These are phyloP conservation scores for Fusarium sp. DNA, from an alignment of 2,329 filamentous ascomycete species.

Conservation along the genomic window DNA sequence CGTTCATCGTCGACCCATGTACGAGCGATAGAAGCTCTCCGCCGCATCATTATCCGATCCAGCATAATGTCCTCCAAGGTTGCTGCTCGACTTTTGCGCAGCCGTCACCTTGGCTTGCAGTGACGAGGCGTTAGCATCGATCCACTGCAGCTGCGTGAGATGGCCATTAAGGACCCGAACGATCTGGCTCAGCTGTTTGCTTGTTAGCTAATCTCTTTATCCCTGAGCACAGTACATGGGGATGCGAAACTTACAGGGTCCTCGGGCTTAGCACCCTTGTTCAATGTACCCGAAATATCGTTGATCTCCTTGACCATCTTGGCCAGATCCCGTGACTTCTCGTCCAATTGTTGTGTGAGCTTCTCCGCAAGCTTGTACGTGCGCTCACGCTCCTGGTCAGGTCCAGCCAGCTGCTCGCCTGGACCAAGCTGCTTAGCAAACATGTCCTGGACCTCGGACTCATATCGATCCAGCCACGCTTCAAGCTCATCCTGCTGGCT, in stretches of 20 bases:
- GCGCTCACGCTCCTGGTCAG: conserved; percentile 93
- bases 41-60: conserved; percentile 76
- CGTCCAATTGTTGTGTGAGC: conserved; percentile 87
- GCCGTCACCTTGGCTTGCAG: conserved; percentile 84
- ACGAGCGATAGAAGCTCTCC: conserved; percentile 92
- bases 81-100: conserved; percentile 82
- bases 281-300: conserved; percentile 85
- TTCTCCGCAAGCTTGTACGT: conserved; percentile 97
- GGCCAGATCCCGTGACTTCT: conserved; percentile 90
- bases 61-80: conserved; percentile 66
- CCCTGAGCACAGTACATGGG: neutral
- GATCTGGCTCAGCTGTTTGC: conserved; percentile 84
- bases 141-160: conserved; percentile 90
- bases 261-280: conserved; percentile 88
- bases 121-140: conserved; percentile 84
- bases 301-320: conserved; percentile 99
- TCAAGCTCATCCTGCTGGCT: conserved; percentile 92
- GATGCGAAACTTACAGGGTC: conserved; percentile 74
- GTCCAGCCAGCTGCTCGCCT: conserved; percentile 81
- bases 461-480: conserved; percentile 89
- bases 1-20: conserved; percentile 75
- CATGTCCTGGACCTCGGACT: conserved; percentile 90
- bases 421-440: conserved; percentile 82
- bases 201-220: conserved; percentile 41
- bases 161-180: conserved; percentile 95